Evolutionary conservation across 2,329 filamentous ascomycete species (phyloP), one percentile per base, ranked within the genome.

Genomic region (Fusarium sp.): DNA sequence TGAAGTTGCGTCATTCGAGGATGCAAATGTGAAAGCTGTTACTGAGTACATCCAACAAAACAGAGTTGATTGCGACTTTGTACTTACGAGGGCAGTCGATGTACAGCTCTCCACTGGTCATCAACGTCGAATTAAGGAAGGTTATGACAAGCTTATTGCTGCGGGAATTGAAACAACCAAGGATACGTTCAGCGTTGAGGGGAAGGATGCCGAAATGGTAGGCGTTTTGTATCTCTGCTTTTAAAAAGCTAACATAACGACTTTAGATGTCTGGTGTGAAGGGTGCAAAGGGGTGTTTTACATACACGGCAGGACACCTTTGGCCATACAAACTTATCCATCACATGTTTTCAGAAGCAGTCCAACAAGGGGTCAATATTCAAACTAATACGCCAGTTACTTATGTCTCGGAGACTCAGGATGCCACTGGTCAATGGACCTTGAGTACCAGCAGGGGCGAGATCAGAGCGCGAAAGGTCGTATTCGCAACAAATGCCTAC

Each of bases 221-320:
- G 7, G 31, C 6, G 6, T 7, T 2, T 5, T 11, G 0, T 21
- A 19, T 15, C 10, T 25, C 6, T 11, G 2, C 4, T 2, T 51
- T 4, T 1, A 4, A 2, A 15, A 25, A 21, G 2, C 48, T 51
- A 9, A 51, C 23, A 2, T 4, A 3, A 16, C 11, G 2, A 3
- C 9, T 51, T 2, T 4, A 37, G 48, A 27, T 52, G 23, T 52
- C 48, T 15, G 48, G 48, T 3, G 31, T 52, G 0, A 52, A 37
- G n/a, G 48, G 48, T 5, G 48, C 48, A 9, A 52, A 52, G 7
- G 48, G 48, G 0, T 52, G 48, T 10, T 52, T 52, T 6, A 52
- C 48, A 0, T 52, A 52, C 18, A 52, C 48, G 2, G 23, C 48
- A 21, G 48, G 48, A 2, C 48, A 52, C 0, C 48, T 52, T 1